A percentile compares a stretch with the other conserved stretches of the same genome.
Evolutionary conservation across 805 yeast species (phyloP).

Genomic region (Saccharomycopsis selenospora): DNA sequence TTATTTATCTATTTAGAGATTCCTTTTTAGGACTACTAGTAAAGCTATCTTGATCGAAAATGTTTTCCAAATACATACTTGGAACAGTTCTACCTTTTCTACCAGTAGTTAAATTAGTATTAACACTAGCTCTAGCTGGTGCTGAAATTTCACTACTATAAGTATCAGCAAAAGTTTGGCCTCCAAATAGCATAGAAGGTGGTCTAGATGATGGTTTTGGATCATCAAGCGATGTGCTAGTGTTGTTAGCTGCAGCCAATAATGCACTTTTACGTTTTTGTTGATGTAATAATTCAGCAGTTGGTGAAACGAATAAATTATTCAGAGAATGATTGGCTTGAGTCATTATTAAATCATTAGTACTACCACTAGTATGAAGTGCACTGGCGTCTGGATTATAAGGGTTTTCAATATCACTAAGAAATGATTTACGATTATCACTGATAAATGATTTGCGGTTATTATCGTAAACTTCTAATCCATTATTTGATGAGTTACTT

Average conservation of each 20-base stretch:
- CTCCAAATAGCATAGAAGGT: not conserved
- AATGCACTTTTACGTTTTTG: conserved; percentile 29
- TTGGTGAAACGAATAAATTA: conserved; percentile 66
- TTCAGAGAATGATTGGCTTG: conserved; percentile 16
- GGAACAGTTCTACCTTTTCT: conserved; percentile 18
- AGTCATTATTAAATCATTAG: conserved; percentile 19
- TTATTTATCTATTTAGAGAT: too few relatives aligned
- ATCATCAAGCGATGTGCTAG: not conserved
- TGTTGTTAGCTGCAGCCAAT: conserved; percentile 8
- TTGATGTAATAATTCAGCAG: conserved; percentile 60
- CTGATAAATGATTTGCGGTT: not conserved
- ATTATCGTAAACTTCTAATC: too few relatives aligned
- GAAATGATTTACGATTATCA: not conserved
- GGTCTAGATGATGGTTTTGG: not conserved
- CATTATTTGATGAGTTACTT: conserved; percentile 1
- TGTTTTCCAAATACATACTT: conserved; percentile 19
- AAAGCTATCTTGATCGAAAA: conserved; percentile 16
- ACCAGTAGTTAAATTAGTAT: conserved; percentile 4
- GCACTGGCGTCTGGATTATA: conserved; percentile 7
- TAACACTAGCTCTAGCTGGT: conserved; percentile 14
- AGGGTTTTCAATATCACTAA: not conserved
- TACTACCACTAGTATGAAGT: conserved; percentile 9
- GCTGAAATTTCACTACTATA: conserved; percentile 5
- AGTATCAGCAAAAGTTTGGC: not conserved
- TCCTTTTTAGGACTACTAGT: too few relatives aligned